A percentile compares a stretch with the other conserved stretches of the same genome.
phyloP scores from a whole-genome alignment of 345 rosid species.

The Aquilaria yunnanensis region DNA sequence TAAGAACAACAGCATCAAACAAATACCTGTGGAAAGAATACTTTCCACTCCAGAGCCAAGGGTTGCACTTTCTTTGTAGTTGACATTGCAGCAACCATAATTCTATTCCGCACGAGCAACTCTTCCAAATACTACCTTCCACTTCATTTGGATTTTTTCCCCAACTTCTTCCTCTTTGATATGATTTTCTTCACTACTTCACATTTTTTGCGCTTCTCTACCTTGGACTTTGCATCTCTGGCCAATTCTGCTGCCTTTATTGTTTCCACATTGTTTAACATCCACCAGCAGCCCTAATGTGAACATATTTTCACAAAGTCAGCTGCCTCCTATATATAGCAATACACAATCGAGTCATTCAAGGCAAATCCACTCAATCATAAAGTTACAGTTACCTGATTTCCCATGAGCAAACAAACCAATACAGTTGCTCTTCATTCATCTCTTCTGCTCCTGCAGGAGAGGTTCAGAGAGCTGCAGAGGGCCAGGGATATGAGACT shows the following conservation, averaged over 20 bases:
- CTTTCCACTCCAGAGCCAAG: constrained; percentile 18
- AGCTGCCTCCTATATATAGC: constrained; percentile 11
- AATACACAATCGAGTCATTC: background rate
- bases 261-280: constrained; percentile 5
- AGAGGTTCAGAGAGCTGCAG: constrained; percentile 36
- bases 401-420: constrained; percentile 28
- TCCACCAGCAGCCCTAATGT: background rate
- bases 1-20: constrained; percentile 5
- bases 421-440: constrained; percentile 20
- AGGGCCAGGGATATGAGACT: constrained; percentile 40
- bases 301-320: constrained; percentile 3
- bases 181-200: constrained; percentile 15
- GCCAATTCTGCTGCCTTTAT: constrained; percentile 17
- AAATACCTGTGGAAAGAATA: constrained; percentile 15
- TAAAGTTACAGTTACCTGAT: background rate
- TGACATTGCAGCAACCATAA: constrained; percentile 8
- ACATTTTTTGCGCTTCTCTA: constrained; percentile 18
- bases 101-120: constrained; percentile 12
- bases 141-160: constrained; percentile 14
- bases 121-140: constrained; percentile 29
- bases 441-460: constrained; percentile 42
- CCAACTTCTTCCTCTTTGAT: constrained; percentile 9
- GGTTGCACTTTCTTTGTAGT: constrained; percentile 7
- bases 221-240: constrained; percentile 21
- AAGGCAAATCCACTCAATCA: background rate